These are phyloP conservation scores for Setaria viridis DNA, from an alignment of 202 grass and related monocot genomes.

Conservation along the genomic window DNA sequence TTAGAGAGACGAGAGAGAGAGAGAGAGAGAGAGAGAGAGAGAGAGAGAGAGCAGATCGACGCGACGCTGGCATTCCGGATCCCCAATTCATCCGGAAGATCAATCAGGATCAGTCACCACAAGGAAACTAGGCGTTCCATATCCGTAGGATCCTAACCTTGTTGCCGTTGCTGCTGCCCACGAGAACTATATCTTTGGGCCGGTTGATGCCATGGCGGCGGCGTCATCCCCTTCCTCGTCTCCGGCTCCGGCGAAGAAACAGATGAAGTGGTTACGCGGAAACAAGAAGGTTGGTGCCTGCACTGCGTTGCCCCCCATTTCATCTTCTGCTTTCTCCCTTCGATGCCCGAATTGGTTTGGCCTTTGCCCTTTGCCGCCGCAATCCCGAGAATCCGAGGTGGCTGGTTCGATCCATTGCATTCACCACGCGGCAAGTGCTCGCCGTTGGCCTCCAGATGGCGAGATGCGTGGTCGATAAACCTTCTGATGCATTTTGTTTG, in stretches of 20 bases:
- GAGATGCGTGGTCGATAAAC: too few relatives aligned
- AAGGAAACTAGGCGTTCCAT: constrained; percentile 1
- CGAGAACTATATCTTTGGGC: constrained; percentile 1
- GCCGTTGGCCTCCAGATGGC: too few relatives aligned
- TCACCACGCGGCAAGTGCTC: too few relatives aligned
- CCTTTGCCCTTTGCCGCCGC: too few relatives aligned
- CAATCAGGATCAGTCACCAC: not conserved
- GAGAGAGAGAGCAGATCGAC: not conserved
- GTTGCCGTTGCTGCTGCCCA: not conserved
- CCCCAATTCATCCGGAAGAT: not conserved
- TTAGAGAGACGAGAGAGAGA: not conserved
- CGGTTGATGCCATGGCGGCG: constrained; percentile 49
- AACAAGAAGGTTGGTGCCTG: constrained; percentile 67
- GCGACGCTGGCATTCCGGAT: not conserved
- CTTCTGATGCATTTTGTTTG: too few relatives aligned
- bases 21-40: not conserved
- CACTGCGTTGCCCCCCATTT: too few relatives aligned
- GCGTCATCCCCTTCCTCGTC: constrained; percentile 30
- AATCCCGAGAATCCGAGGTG: too few relatives aligned
- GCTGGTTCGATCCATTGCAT: too few relatives aligned
- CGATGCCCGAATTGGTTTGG: too few relatives aligned
- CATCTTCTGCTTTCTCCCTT: too few relatives aligned
- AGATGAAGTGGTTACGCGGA: constrained; percentile 58
- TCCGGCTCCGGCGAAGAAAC: constrained; percentile 58
- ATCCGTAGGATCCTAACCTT: not conserved